Evolutionary conservation across 176 grass and related monocot species (phyloP), one percentile per base, ranked within the genome.

Genomic region (Eleusine indica): DNA sequence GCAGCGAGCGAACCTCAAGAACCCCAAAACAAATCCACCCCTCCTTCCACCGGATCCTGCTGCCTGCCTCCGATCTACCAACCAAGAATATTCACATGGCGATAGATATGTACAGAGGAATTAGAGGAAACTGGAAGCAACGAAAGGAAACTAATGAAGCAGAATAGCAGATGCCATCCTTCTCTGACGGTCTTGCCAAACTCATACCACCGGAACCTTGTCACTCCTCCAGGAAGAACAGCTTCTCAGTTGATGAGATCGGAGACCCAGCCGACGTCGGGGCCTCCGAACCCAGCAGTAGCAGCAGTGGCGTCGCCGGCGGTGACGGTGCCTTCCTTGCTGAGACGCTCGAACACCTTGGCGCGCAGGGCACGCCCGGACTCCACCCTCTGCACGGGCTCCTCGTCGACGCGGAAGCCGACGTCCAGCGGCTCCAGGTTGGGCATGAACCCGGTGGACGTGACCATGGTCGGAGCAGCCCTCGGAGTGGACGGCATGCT

Each of bases 11-110:
- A 58, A 58, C 83, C 56, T 29, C 75, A 71, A 43, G 69, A 90
- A 73, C 88, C 89, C 88, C 88, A 94, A 94, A 94, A 97, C 90
- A 89, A 87, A 92, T 92, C 94, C 86, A 79, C 67, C 91, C 81
- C 2, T 73, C 56, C 41, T 66, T 18, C 70, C 70, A 49, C 41
- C 21, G 32, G 32, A 68, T 21, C 72, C 32, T 72, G 40, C 86
- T 43, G 35, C 94, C 57, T 78, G 74, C 75, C 40, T 73, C 78
- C 65, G 35, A 67, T 77, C 82, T 44, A 41, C 83, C 73, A 79
- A 39, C 69, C 80, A 70, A 79, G 61, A 85, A 85, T 87, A 88
- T 87, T 85, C 66, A 91, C 89, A 88, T 21, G 51, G 49, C 19
- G 72, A 85, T 66, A 67, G 80, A 79, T 84, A 90, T 90, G 74